A percentile compares a stretch with the other conserved stretches of the same genome.
Conservation (phyloP, 805 yeast species). For the Wickerhamomyces subpelliculosus region DNA sequence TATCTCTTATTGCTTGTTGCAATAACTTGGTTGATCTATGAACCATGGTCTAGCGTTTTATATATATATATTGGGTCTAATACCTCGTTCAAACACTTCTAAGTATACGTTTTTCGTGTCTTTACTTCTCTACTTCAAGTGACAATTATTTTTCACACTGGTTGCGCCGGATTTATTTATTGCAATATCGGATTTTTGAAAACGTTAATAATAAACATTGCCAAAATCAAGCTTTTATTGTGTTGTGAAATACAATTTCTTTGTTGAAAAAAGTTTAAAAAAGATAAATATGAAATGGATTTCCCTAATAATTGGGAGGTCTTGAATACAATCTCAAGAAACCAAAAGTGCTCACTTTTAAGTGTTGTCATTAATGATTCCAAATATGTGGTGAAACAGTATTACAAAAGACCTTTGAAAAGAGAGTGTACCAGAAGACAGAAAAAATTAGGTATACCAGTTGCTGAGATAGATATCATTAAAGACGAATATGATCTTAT, state of each 20-base stretch:
- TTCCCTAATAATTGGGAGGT: background rate
- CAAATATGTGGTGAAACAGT: background rate
- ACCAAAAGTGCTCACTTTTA: background rate
- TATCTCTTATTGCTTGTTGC: slow-evolving; percentile 3
- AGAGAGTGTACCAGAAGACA: slow-evolving; percentile 2
- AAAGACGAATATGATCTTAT: slow-evolving; percentile 24
- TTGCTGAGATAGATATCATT: background rate
- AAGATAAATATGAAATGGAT: too few species aligned
- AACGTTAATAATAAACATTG: too few species aligned
- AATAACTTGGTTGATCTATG: slow-evolving; percentile 11
- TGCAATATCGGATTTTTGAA: too few species aligned
- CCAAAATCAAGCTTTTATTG: too few species aligned
- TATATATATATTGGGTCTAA: too few species aligned
- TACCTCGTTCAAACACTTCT: too few species aligned
- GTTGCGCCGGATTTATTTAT: too few species aligned
- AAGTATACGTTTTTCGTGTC: too few species aligned
- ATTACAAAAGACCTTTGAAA: slow-evolving; percentile 5
- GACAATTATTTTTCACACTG: too few species aligned
- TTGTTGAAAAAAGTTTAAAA: too few species aligned
- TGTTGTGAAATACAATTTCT: too few species aligned
- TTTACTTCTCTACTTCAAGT: too few species aligned
- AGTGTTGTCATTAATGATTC: background rate
- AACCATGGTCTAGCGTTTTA: slow-evolving; percentile 11
- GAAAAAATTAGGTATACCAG: background rate
- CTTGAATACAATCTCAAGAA: background rate